These are phyloP conservation scores for Asterophora parasitica DNA, from an alignment of 768 basidiomycete genomes.

Conservation along the genomic window DNA sequence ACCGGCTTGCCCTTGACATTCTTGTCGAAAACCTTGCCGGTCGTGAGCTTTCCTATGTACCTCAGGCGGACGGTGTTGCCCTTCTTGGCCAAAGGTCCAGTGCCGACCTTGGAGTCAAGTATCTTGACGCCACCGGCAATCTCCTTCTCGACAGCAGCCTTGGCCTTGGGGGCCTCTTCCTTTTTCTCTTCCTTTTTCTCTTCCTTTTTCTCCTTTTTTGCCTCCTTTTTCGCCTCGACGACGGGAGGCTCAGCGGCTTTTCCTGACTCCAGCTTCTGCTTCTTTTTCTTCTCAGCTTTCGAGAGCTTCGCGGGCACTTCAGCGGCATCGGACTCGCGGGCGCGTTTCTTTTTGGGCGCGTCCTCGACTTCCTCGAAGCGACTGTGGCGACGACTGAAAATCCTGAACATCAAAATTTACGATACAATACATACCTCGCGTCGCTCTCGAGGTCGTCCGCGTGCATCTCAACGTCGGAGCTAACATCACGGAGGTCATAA, in stretches of 20 bases:
- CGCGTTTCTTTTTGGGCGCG: constrained; percentile 55
- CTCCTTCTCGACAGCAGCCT: constrained; percentile 32
- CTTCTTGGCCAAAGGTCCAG: constrained; percentile 82
- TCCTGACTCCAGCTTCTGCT: constrained; percentile 59
- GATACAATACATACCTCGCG: constrained; percentile 38
- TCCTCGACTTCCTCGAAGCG: constrained; percentile 74
- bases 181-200: constrained; percentile 23
- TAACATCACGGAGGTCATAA: constrained; percentile 68
- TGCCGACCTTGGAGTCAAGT: constrained; percentile 72
- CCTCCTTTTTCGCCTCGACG: constrained; percentile 30
- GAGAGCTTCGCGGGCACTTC: constrained; percentile 37
- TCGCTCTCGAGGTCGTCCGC: constrained; percentile 55
- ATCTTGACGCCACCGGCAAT: constrained; percentile 73
- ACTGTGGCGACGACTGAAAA: constrained; percentile 25
- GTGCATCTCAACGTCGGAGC: constrained; percentile 79
- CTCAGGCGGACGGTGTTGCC: constrained; percentile 82
- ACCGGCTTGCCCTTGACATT: constrained; percentile 87
- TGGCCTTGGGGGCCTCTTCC: constrained; percentile 20
- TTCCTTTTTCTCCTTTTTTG: constrained; percentile 32
- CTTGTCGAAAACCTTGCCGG: constrained; percentile 73
- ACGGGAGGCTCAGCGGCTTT: constrained; percentile 28
- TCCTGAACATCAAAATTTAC: background rate
- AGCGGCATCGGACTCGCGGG: constrained; percentile 56
- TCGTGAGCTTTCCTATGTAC: constrained; percentile 86
- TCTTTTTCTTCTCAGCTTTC: constrained; percentile 68